Evolutionary conservation across 1,284 basidiomycete genomes (phyloP).

Genomic region (Austroboletus niveus): DNA sequence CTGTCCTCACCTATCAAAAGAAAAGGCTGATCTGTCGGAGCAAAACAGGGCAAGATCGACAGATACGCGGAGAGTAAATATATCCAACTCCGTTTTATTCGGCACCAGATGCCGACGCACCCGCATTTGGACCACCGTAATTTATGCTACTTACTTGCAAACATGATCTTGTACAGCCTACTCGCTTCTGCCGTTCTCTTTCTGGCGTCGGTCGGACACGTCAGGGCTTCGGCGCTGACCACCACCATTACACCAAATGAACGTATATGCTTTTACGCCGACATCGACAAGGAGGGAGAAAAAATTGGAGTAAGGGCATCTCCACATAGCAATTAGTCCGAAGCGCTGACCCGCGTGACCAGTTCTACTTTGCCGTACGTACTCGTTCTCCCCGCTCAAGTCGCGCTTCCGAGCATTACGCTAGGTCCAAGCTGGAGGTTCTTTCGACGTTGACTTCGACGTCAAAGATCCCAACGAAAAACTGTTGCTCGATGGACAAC

Average conservation of each 20-base stretch:
- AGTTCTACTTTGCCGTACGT: constrained; percentile 63
- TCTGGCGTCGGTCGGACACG: constrained; percentile 19
- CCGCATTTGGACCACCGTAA: too few relatives aligned
- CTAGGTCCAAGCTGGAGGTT: constrained; percentile 93
- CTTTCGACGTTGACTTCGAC: constrained; percentile 95
- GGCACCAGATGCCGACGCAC: constrained; percentile 22
- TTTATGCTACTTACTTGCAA: too few relatives aligned
- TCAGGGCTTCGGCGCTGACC: constrained; percentile 74
- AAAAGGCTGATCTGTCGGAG: constrained; percentile 1
- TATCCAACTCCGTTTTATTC: constrained; percentile 13
- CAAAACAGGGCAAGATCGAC: not conserved
- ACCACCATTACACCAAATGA: constrained; percentile 86
- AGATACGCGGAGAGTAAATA: constrained; percentile 15
- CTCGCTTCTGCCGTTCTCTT: constrained; percentile 22
- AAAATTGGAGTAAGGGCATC: constrained; percentile 75
- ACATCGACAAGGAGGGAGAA: constrained; percentile 92
- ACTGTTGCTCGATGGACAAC: constrained; percentile 80
- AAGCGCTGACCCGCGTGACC: constrained; percentile 10
- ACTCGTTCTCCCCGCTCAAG: constrained; percentile 34
- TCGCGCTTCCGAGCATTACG: constrained; percentile 2
- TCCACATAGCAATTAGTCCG: not conserved
- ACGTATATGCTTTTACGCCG: constrained; percentile 91
- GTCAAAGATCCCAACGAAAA: constrained; percentile 89
- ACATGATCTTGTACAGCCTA: constrained; percentile 24
- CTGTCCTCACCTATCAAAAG: constrained; percentile 18